Evolutionary conservation across 345 rosid genomes (phyloP).

Genomic region (Syzygium aqueum): DNA sequence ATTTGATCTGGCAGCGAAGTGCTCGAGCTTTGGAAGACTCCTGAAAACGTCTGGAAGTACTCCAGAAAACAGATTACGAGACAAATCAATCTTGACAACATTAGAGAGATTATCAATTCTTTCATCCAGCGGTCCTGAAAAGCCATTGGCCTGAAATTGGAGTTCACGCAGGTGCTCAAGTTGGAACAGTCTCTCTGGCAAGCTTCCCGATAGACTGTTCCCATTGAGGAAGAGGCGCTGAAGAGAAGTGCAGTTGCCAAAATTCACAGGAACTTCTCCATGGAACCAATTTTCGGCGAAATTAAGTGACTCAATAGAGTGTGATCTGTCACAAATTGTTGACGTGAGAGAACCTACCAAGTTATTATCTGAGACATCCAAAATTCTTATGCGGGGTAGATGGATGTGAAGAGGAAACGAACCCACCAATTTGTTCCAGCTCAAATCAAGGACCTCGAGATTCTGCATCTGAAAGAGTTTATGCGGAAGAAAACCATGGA

Average conservation of each 20-base stretch:
- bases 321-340: constrained; percentile 8
- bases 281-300: constrained; percentile 6
- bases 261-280: constrained; percentile 9
- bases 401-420: not conserved
- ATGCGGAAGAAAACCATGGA: not conserved
- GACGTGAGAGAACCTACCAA: constrained; percentile 5
- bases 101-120: constrained; percentile 12
- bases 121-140: constrained; percentile 8
- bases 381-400: constrained; percentile 4
- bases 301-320: constrained; percentile 7
- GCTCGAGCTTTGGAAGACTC: constrained; percentile 9
- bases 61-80: constrained; percentile 15
- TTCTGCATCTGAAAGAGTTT: constrained; percentile 11
- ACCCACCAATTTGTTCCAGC: constrained; percentile 11
- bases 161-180: constrained; percentile 5
- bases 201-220: constrained; percentile 14
- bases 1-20: constrained; percentile 11
- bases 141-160: constrained; percentile 11
- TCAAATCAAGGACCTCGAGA: constrained; percentile 18
- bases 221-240: constrained; percentile 9
- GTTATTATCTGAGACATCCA: constrained; percentile 14
- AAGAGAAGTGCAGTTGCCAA: constrained; percentile 19
- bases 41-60: constrained; percentile 21
- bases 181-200: constrained; percentile 10
- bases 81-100: constrained; percentile 17